Conservation (phyloP, 2,329 filamentous ascomycete genomes). For the Endoconidiophora laricicola region DNA sequence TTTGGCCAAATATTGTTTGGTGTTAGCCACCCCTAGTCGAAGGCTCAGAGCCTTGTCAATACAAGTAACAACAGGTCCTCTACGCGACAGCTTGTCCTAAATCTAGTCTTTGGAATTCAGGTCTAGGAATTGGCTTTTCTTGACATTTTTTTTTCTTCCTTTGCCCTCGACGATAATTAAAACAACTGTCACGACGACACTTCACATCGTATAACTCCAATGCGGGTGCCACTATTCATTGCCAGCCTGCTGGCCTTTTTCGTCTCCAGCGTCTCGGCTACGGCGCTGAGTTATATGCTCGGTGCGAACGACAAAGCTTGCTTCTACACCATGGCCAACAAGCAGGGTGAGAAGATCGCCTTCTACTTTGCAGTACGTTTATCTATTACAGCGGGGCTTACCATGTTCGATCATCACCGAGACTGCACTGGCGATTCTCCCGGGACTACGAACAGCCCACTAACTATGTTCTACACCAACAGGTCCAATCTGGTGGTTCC, state of each 20-base stretch:
- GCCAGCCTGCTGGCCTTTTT: constrained; percentile 56
- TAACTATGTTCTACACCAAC: constrained; percentile 2
- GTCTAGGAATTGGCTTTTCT: background rate
- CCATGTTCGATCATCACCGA: no score
- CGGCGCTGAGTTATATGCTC: constrained; percentile 87
- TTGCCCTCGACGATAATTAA: background rate
- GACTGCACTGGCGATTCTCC: background rate
- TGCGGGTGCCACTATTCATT: constrained; percentile 48
- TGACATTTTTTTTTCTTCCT: background rate
- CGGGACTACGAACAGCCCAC: background rate
- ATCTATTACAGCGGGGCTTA: no score
- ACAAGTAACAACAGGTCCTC: background rate
- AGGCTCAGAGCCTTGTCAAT: background rate
- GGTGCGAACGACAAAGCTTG: constrained; percentile 84
- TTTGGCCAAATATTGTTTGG: no score
- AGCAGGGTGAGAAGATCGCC: constrained; percentile 72
- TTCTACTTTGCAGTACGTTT: constrained; percentile 90
- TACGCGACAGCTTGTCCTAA: constrained; percentile 17
- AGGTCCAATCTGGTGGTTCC: constrained; percentile 96
- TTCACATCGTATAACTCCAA: constrained; percentile 23
- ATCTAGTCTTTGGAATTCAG: constrained; percentile 7
- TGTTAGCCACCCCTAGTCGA: no score
- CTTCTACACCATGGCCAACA: constrained; percentile 72
- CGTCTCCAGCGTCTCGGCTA: constrained; percentile 58
- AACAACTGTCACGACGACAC: background rate